Base-by-base conservation (phyloP, 176 grass and related monocot species). In the Poa pratensis region DNA sequence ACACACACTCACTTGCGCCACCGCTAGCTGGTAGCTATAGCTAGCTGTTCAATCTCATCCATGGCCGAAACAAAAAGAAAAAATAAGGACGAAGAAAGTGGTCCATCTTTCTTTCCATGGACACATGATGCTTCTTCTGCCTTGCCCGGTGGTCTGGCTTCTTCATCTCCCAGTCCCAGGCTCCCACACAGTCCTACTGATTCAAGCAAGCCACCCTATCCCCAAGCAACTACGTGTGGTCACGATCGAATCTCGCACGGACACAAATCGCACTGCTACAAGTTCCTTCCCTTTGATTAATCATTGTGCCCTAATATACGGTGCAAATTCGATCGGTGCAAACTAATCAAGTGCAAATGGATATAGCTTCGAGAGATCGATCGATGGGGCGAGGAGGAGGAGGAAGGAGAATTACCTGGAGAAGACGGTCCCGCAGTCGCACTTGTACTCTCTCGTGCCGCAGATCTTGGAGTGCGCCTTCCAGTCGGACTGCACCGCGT, bases 381-480 rank as follows among this genome's bases (percentile, higher is more conserved):
- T 46, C 43, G 43, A 42, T 45, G 22, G 12, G 19, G 28, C 1
- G 28, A 50, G 27, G 49, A 55, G 50, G 34, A 42, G 9, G 27
- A 28, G 30, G 20, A 18, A 0, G 10, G 9, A 46, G 3, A 0
- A 6, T 1, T 1, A 37, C 93, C 96, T 99, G 60, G 96, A 96
- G 86, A 99, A 99, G 81, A 99, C 86, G 5, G 88, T 94, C 20
- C 96, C 96, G 84, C 96, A 99, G 70, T 96, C 96, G 77, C 96
- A 99, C 86, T 92, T 94, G 76, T 99, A 99, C 79, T 99, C 96
- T 28, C 93, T 63, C 1, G 96, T 99, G 87, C 96, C 96, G 73
- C 93, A 99, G 79, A 99, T 92, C 84, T 99, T 99, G 90, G 93
- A 92, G 87, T 99, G 96, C 15, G 96, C 96, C 86, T 99, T 99